Percentiles rank a stretch among this genome's conserved stretches.
phyloP scores from a whole-genome alignment of 192 early-diverging fungal species.

The Physocladia obscura region DNA sequence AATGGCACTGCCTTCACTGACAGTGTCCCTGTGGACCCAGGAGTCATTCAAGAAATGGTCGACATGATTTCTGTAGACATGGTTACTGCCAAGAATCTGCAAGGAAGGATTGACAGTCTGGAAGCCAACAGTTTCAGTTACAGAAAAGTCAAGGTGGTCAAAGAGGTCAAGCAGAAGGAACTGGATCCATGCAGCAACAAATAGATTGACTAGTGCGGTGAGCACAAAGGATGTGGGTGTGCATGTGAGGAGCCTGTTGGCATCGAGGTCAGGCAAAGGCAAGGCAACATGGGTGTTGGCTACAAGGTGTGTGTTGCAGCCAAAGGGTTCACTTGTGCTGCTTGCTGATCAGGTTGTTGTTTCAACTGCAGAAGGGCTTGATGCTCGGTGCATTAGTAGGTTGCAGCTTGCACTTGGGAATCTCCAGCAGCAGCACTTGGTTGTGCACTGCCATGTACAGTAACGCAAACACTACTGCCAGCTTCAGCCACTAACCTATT shows the following conservation, averaged over 20 bases:
- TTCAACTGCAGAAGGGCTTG: too few relatives aligned
- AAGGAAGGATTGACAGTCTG: neutral
- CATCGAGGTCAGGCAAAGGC: neutral
- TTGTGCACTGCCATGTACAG: too few relatives aligned
- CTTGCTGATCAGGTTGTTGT: too few relatives aligned
- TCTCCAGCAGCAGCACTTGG: too few relatives aligned
- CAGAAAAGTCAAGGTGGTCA: neutral
- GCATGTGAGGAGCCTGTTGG: neutral
- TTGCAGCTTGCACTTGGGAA: too few relatives aligned
- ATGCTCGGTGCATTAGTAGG: too few relatives aligned
- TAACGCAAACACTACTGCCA: too few relatives aligned
- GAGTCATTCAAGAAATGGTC: conserved; percentile 2
- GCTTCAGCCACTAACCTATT: too few relatives aligned
- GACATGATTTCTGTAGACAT: neutral
- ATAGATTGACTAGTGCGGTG: neutral
- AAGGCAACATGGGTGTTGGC: neutral
- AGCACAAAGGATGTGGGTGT: neutral
- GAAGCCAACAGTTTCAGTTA: neutral
- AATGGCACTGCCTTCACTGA: neutral
- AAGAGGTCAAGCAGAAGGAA: neutral
- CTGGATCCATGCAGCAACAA: neutral
- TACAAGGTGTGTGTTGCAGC: neutral
- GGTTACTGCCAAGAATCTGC: neutral
- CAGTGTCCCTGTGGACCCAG: neutral
- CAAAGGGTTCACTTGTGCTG: neutral